Evolutionary conservation across 1,284 basidiomycete genomes (phyloP).

Genomic region (Stygiomarasmius scandens): DNA sequence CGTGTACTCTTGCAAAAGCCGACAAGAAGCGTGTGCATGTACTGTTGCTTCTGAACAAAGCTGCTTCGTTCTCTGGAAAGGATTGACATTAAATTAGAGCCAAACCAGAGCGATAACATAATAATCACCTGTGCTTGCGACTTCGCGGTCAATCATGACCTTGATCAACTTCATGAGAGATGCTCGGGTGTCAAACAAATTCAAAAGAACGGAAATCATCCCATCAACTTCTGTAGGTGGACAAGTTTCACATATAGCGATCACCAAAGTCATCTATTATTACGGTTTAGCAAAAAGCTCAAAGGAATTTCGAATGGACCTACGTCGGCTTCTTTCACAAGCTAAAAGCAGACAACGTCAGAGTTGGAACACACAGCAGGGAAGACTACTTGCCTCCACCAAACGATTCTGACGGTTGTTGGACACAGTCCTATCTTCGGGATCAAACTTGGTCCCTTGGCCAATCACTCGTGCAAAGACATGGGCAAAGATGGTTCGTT

Average conservation of each 20-base stretch:
- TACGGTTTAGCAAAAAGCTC: constrained; percentile 15
- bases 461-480: constrained; percentile 87
- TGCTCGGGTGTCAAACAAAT: constrained; percentile 81
- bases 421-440: constrained; percentile 55
- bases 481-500: constrained; percentile 83
- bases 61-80: constrained; percentile 69
- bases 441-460: constrained; percentile 75
- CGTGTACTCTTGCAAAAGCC: constrained; percentile 83
- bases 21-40: constrained; percentile 85
- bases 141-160: constrained; percentile 83
- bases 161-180: constrained; percentile 78
- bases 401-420: constrained; percentile 59
- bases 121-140: constrained; percentile 69
- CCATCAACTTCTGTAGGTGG: constrained; percentile 78
- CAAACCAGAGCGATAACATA: constrained; percentile 1
- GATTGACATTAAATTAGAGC: background rate
- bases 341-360: constrained; percentile 37
- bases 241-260: constrained; percentile 87
- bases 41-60: constrained; percentile 85
- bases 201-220: constrained; percentile 85
- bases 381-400: constrained; percentile 58
- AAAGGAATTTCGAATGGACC: constrained; percentile 25
- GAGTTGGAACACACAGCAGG: background rate
- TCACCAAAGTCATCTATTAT: constrained; percentile 69
- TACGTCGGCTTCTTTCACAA: constrained; percentile 76